Evolutionary conservation across 2,329 filamentous ascomycete species (phyloP).

Genomic region (Penicillium sp.): DNA sequence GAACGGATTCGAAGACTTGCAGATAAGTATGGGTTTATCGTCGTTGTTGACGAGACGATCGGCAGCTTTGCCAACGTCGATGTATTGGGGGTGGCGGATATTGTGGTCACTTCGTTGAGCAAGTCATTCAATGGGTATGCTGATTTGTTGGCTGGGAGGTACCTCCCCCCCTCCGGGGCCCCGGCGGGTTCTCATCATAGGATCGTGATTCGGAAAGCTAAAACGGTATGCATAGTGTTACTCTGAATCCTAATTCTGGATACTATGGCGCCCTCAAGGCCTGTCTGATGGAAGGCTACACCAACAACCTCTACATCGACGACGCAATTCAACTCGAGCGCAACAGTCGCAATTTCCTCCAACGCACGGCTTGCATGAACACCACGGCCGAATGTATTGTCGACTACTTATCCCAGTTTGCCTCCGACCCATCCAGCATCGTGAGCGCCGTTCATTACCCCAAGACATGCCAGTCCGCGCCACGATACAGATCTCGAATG

Average conservation of each 20-base stretch:
- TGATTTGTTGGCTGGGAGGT: conserved; percentile 56
- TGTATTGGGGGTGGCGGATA: conserved; percentile 51
- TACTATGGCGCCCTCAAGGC: not conserved
- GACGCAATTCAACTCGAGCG: conserved; percentile 23
- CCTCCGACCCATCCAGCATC: conserved; percentile 11
- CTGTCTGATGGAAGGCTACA: conserved; percentile 8
- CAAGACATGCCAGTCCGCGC: not conserved
- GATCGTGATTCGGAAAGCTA: not conserved
- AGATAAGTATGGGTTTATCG: conserved; percentile 31
- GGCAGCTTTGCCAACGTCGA: conserved; percentile 46
- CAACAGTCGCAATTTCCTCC: conserved; percentile 24
- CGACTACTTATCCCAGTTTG: conserved; percentile 11
- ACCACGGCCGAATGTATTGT: conserved; percentile 22
- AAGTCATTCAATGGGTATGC: conserved; percentile 62
- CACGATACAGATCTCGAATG: not conserved
- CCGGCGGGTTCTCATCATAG: not conserved
- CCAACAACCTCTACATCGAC: conserved; percentile 15
- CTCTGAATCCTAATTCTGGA: not conserved
- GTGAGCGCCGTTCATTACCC: conserved; percentile 25
- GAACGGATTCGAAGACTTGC: conserved; percentile 44
- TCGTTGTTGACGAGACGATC: conserved; percentile 44
- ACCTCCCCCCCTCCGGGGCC: not conserved
- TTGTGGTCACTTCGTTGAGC: conserved; percentile 56
- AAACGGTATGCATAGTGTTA: not conserved
- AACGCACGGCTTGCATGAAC: conserved; percentile 18